Evolutionary conservation across 2,329 filamentous ascomycete genomes (phyloP).

Genomic region (Aspergillus pseudoglaucus): DNA sequence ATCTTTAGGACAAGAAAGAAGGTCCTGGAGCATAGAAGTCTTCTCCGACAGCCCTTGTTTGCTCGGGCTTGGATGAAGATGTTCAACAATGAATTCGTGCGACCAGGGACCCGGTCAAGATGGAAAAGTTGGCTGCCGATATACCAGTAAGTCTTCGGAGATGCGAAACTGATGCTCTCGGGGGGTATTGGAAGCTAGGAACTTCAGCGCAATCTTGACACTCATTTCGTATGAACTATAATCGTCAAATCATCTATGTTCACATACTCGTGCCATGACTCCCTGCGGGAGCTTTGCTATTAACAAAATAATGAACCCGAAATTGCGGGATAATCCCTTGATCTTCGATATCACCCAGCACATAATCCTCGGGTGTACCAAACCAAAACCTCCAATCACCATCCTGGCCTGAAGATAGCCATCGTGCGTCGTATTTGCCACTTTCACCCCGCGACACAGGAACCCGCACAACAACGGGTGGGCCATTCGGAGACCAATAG

Average conservation of each 20-base stretch:
- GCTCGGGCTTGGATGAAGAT: too few relatives aligned
- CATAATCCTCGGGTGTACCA: conserved; percentile 27
- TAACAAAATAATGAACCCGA: conserved; percentile 22
- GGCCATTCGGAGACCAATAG: conserved; percentile 24
- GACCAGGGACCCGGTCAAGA: too few relatives aligned
- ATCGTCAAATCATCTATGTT: conserved; percentile 7
- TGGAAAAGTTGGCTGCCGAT: too few relatives aligned
- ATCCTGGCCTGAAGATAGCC: conserved; percentile 18
- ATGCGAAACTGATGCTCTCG: too few relatives aligned
- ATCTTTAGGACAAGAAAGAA: too few relatives aligned
- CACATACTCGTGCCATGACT: conserved; percentile 13
- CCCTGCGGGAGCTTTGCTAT: conserved; percentile 12
- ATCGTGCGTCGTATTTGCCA: conserved; percentile 30
- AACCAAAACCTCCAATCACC: conserved; percentile 28
- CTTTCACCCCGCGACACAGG: conserved; percentile 27
- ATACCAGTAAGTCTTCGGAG: too few relatives aligned
- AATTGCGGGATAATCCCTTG: conserved; percentile 19
- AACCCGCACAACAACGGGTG: conserved; percentile 25
- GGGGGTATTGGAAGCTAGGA: too few relatives aligned
- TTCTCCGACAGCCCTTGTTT: too few relatives aligned
- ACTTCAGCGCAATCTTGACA: not conserved
- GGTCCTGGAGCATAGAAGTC: too few relatives aligned
- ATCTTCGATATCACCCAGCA: conserved; percentile 25
- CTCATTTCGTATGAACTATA: not conserved
- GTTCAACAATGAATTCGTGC: too few relatives aligned